phyloP scores from a whole-genome alignment of 768 basidiomycete species.

The Pilatotrama ljubarskyi region DNA sequence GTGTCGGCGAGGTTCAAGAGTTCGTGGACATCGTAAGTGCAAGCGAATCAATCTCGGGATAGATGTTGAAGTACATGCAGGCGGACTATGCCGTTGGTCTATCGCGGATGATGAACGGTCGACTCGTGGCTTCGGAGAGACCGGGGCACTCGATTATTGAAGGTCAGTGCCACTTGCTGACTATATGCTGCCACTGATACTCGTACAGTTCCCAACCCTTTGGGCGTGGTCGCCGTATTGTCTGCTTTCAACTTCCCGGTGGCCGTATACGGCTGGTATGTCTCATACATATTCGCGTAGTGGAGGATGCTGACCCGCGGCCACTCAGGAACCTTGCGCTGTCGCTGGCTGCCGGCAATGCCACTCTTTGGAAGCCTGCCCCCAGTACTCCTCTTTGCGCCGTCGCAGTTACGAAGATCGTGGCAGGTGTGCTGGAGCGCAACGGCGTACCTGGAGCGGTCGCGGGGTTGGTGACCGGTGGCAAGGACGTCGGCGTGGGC shows the following conservation, averaged over 20 bases:
- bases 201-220: conserved; percentile 82
- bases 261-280: conserved; percentile 88
- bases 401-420: conserved; percentile 88
- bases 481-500: conserved; percentile 75
- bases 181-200: neutral
- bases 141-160: conserved; percentile 90
- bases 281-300: neutral
- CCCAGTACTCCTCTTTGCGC: conserved; percentile 86
- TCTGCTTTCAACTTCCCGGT: conserved; percentile 98
- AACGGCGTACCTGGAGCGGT: conserved; percentile 86
- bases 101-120: conserved; percentile 93
- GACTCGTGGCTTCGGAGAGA: conserved; percentile 84
- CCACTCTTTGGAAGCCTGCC: conserved; percentile 95
- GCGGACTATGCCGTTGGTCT: conserved; percentile 94
- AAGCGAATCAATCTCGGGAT: neutral
- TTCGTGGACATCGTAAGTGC: conserved; percentile 87
- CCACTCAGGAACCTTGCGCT: conserved; percentile 80
- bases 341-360: conserved; percentile 87
- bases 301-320: conserved; percentile 18
- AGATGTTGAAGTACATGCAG: conserved; percentile 38
- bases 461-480: conserved; percentile 82
- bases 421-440: conserved; percentile 75
- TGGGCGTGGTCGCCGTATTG: conserved; percentile 69
- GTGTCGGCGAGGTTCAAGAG: conserved; percentile 92
- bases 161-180: conserved; percentile 43